phyloP scores from a whole-genome alignment of 2,329 filamentous ascomycete species.

The Trichophaea hybrida region DNA sequence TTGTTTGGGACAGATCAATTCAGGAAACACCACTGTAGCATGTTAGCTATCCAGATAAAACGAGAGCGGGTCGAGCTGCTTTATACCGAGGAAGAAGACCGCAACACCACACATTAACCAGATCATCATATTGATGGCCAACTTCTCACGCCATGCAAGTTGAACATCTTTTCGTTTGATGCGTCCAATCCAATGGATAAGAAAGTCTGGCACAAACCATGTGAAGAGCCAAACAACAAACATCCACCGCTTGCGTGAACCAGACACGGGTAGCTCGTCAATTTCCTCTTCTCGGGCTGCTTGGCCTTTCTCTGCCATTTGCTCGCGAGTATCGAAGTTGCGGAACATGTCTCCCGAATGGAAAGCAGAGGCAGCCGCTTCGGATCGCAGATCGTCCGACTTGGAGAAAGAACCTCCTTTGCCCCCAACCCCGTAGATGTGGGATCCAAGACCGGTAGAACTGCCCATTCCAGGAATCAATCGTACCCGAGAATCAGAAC shows the following conservation, averaged over 20 bases:
- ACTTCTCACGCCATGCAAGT: constrained; percentile 87
- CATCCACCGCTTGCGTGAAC: constrained; percentile 80
- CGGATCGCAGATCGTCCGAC: constrained; percentile 74
- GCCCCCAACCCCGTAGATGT: constrained; percentile 49
- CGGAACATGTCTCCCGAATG: constrained; percentile 95
- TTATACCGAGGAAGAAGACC: constrained; percentile 59
- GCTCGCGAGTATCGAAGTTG: constrained; percentile 81
- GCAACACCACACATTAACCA: constrained; percentile 69
- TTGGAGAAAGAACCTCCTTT: constrained; percentile 68
- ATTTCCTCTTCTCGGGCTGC: constrained; percentile 82
- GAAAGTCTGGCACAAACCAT: constrained; percentile 73
- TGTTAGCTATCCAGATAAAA: constrained; percentile 20
- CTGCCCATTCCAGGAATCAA: constrained; percentile 27
- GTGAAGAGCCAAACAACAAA: constrained; percentile 71
- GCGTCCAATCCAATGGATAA: constrained; percentile 59
- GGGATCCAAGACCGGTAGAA: constrained; percentile 39
- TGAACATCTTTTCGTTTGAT: constrained; percentile 90
- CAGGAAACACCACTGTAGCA: constrained; percentile 55
- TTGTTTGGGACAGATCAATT: constrained; percentile 79
- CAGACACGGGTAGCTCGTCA: constrained; percentile 63
- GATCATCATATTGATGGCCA: constrained; percentile 95
- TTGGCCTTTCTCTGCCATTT: constrained; percentile 90
- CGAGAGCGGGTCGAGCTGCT: constrained; percentile 13
- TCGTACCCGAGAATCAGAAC: constrained; percentile 22
- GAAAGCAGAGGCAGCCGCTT: constrained; percentile 81